A percentile compares a stretch with the other conserved stretches of the same genome.
These are phyloP conservation scores for Penicillium salamii DNA, from an alignment of 495 filamentous ascomycete species.

Conservation along the genomic window DNA sequence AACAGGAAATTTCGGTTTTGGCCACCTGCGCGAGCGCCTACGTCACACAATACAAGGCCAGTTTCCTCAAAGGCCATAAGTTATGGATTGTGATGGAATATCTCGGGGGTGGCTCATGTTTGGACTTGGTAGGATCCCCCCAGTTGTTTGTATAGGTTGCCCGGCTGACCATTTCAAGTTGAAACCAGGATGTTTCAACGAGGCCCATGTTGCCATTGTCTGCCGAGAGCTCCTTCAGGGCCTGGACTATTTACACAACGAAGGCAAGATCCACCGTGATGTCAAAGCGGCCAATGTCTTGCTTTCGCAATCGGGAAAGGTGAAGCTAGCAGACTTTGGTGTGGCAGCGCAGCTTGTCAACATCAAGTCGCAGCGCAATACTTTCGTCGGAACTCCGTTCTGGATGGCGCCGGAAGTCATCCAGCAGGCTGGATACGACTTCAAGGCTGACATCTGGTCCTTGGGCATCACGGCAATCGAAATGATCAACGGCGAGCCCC, in stretches of 20 bases:
- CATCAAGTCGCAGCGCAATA: slow-evolving; percentile 97
- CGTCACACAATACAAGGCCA: slow-evolving; percentile 95
- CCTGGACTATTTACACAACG: slow-evolving; percentile 87
- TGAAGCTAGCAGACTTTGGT: slow-evolving; percentile 97
- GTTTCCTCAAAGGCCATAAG: slow-evolving; percentile 90
- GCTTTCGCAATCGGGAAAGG: slow-evolving; percentile 80
- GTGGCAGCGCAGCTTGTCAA: slow-evolving; percentile 95
- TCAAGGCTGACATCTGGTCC: slow-evolving; percentile 98
- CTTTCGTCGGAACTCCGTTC: slow-evolving; percentile 97
- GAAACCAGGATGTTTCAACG: slow-evolving; percentile 87
- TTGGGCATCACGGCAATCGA: slow-evolving; percentile 95
- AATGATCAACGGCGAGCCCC: slow-evolving; percentile 88
- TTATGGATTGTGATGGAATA: slow-evolving; percentile 99
- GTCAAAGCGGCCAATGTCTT: slow-evolving; percentile 96
- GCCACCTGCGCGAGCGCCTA: slow-evolving; percentile 90
- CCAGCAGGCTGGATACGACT: slow-evolving; percentile 93
- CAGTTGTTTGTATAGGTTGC: not conserved
- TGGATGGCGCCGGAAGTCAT: slow-evolving; percentile 99
- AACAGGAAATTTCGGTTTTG: slow-evolving; percentile 93
- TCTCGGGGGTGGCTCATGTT: slow-evolving; percentile 86
- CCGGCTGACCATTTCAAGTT: slow-evolving; percentile 54
- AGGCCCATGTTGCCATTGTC: slow-evolving; percentile 91
- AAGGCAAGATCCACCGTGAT: slow-evolving; percentile 96
- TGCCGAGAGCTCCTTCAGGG: slow-evolving; percentile 87
- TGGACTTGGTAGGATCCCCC: slow-evolving; percentile 67